A percentile compares a stretch with the other conserved stretches of the same genome.
phyloP scores from a whole-genome alignment of 805 yeast genomes.

The Yamadazyma insecticola region DNA sequence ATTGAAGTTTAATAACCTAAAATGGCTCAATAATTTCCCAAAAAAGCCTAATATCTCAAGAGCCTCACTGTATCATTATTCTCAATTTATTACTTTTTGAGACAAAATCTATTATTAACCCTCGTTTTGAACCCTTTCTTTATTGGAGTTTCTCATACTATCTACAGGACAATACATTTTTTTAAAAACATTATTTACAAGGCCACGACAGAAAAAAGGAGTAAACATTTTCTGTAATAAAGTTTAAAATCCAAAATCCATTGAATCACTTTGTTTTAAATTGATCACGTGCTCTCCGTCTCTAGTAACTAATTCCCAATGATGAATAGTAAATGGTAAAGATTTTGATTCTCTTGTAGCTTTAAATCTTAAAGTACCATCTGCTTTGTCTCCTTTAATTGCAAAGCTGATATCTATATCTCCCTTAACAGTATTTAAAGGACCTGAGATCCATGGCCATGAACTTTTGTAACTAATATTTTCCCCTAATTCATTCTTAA shows the following conservation, averaged over 20 bases:
- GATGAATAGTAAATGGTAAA: slow-evolving; percentile 39
- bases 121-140: no score
- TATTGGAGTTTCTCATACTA: no score
- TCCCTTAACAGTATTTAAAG: slow-evolving; percentile 79
- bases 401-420: slow-evolving; percentile 67
- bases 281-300: slow-evolving; percentile 19
- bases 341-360: slow-evolving; percentile 65
- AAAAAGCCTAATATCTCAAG: no score
- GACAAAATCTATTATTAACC: no score
- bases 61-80: no score
- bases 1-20: no score
- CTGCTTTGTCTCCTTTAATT: slow-evolving; percentile 61
- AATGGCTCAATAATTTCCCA: no score
- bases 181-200: no score
- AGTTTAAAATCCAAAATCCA: slow-evolving; percentile 7
- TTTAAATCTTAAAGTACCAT: slow-evolving; percentile 54
- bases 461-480: slow-evolving; percentile 69
- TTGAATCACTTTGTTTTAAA: slow-evolving; percentile 18
- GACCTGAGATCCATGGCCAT: slow-evolving; percentile 89
- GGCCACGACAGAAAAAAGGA: no score
- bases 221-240: no score
- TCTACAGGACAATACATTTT: no score
- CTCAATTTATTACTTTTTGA: no score
- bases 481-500: slow-evolving; percentile 63
- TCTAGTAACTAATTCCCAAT: slow-evolving; percentile 23